Evolutionary conservation across 1,284 basidiomycete species (phyloP), one percentile per base, ranked within the genome.

Genomic region (Ustilago crameri): DNA sequence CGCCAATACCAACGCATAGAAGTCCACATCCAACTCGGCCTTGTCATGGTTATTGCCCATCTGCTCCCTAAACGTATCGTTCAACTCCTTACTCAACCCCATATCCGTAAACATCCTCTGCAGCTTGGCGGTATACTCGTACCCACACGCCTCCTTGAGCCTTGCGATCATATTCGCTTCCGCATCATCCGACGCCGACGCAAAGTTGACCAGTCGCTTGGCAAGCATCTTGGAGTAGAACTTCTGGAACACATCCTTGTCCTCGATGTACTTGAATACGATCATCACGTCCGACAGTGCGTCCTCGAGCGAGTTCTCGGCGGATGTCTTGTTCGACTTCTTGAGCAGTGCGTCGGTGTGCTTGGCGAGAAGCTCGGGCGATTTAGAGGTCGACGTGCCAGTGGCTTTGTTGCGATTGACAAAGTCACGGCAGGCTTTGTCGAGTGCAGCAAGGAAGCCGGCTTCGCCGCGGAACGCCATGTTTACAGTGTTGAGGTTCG

Each of bases 21-120:
- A 96, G 83, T 90, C 94, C 84, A 98, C 90, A 84, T 75, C 30
- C 30, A 53, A 34, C 40, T 51, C 45, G 14, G 50, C 42, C 51
- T 51, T 55, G 58, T 85, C 85, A 83, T 91, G 90, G 71, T 90
- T 91, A 82, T 92, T 90, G 40, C 89, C 84, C 90, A 95, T 93
- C 60, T 92, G 91, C 69, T 97, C 94, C 84, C 94, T 96, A 89
- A 97, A 99, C 51, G 91, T 90, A 76, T 96, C 93, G 14, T 95
- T 97, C 46, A 98, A 87, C 86, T 98, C 96, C 83, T 95, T 95
- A 86, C 91, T 93, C 55, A 98, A 87, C 74, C 90, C 92, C 89
- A 98, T 95, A 83, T 99, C 96, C 47, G 93, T 95, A 86, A 99
- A 98, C 96, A 98, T 98, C 81, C 93, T 90, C 82, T 95, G 93